Base-by-base conservation (phyloP, 2,329 filamentous ascomycete genomes). In the Myriosclerotinia curreyana region DNA sequence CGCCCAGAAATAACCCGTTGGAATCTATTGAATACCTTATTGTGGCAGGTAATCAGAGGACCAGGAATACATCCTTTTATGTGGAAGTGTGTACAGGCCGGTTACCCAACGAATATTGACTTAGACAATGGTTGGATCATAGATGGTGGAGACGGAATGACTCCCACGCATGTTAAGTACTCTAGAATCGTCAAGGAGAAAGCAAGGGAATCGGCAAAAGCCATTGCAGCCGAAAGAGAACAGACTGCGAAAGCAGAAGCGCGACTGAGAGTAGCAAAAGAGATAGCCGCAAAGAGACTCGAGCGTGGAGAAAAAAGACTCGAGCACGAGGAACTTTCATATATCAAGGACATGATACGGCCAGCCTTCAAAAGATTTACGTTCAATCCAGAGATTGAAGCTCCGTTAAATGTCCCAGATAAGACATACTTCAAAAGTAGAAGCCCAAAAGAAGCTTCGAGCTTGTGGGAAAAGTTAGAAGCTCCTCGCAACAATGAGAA, bases 71-170 rank as follows among this genome's bases (percentile, higher is more conserved):
- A 28, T 31, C 48, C 46, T 20, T 11, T 54, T 31, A 62, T 62
- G 59, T 62, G 22, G 25, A 40, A 54, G 25, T 46, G 59, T 44
- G 46, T 62, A 8, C n/a, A 53, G 6, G 20, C 25, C 8, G 59
- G 49, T 15, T 31, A 25, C 20, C 14, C 22, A 49, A 62, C 59
- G 6, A 62, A 42, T 15, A 17, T 54, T 22, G 59, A 62, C 40
- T 11, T 62, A 25, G 59, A 62, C 49, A 62, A 62, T 8, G 59
- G 49, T 14, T 62, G 38, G 38, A 53, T 62, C 38, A 62, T 54
- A 54, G 44, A 44, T 14, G 28, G 54, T 53, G 59, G 49, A 42
- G 46, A 12, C 1, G 38, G 59, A n/a, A 38, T 25, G 38, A 14
- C 38, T 36, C 59, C 49, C 1, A 36, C 25, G 5, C 49, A 62